Evolutionary conservation across 2,329 filamentous ascomycete genomes (phyloP), one percentile per base, ranked within the genome.

Genomic region (Aspergillus fijiensis): DNA sequence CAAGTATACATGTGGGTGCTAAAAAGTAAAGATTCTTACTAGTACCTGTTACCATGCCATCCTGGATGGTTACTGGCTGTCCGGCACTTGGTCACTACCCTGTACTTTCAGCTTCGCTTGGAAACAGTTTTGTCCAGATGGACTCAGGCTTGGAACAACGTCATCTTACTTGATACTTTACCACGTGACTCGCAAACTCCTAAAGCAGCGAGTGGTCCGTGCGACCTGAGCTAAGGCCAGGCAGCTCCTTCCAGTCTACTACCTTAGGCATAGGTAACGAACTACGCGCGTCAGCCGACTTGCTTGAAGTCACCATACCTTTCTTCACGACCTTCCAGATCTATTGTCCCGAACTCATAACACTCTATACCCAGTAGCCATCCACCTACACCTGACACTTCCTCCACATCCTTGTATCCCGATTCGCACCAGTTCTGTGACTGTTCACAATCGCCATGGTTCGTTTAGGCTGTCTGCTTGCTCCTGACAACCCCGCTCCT

Each of bases 401-500:
- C 25, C n/a, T 31, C n/a, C 9, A 23, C 21, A 25, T 16, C 27
- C n/a, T 49, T 50, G 49, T 31, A 31, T 31, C 59, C 9, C 19
- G 45, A 19, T 19, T 48, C 23, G 35, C 39, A 19, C 23, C 12
- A 19, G 27, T n/a, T 49, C 7, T 48, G 25, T 7, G 48, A 47
- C 42, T 21, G n/a, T 29, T 45, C 45, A 48, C 14, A 16, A 31
- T 52, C 60, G 62, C 59, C 60, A 69, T 69, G 66, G 67, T 68
- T 59, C 58, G 65, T 63, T 64, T 49, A 33, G 25, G 9, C 53
- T 31, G 19, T 45, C 51, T 49, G 33, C 49, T 33, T 27, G 19
- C 23, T 31, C 52, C 39, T 63, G 35, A 49, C 35, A 53, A 21
- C 39, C 55, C 33, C 65, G 64, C 14, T 16, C 39, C 16, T 16